Evolutionary conservation across 1,284 basidiomycete species (phyloP).

Genomic region (Ceratobasidium sp.): DNA sequence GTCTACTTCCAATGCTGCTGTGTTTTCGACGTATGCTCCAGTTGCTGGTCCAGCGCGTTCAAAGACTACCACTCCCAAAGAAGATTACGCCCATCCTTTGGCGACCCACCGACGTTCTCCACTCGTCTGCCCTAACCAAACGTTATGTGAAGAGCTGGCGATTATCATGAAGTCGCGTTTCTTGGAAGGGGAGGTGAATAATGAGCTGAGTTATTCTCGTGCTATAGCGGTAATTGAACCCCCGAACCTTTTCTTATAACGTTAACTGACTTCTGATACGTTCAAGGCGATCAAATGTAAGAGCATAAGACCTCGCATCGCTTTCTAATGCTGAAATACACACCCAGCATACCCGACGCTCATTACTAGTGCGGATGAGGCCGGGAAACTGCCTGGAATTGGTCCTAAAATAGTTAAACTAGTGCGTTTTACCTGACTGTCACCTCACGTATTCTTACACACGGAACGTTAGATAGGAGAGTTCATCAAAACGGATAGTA

Average conservation of each 20-base stretch:
- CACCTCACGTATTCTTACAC: neutral
- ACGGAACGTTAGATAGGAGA: slow-evolving; percentile 68
- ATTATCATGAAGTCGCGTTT: slow-evolving; percentile 70
- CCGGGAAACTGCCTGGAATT: slow-evolving; percentile 69
- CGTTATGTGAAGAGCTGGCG: slow-evolving; percentile 67
- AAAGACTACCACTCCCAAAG: neutral
- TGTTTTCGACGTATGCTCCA: neutral
- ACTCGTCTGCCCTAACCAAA: slow-evolving; percentile 75
- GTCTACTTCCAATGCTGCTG: neutral
- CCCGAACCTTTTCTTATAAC: neutral
- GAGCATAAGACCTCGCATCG: slow-evolving; percentile 44
- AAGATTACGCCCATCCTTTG: slow-evolving; percentile 62
- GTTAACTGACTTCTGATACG: neutral
- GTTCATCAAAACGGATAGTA: slow-evolving; percentile 67
- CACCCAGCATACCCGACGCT: slow-evolving; percentile 71
- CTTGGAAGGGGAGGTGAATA: slow-evolving; percentile 73
- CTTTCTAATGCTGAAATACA: neutral
- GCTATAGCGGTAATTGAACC: slow-evolving; percentile 69
- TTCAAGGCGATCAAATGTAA: slow-evolving; percentile 72
- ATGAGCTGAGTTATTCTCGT: slow-evolving; percentile 75
- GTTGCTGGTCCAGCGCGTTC: slow-evolving; percentile 19
- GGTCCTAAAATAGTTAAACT: slow-evolving; percentile 72
- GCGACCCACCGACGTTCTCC: slow-evolving; percentile 74
- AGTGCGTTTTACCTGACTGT: slow-evolving; percentile 58
- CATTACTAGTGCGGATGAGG: slow-evolving; percentile 65